Evolutionary conservation across 108 stramenopile species (phyloP).

Genomic region (Nitzschia putrida): DNA sequence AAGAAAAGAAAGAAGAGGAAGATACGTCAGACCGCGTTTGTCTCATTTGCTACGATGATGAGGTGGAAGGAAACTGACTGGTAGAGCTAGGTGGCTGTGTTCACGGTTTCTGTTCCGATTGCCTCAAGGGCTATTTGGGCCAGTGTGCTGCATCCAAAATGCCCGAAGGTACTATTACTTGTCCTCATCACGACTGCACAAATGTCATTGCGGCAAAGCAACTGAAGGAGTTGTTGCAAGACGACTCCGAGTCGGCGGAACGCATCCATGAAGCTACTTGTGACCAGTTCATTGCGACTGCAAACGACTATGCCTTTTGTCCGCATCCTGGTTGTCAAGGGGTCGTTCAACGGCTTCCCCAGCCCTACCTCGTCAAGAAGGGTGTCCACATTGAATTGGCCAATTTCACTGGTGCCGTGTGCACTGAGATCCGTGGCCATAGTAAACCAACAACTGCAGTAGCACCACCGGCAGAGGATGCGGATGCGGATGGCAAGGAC

Average conservation of each 20-base stretch:
- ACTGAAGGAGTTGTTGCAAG: constrained; percentile 23
- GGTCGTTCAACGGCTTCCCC: constrained; percentile 34
- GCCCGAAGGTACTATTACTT: constrained; percentile 23
- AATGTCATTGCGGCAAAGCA: constrained; percentile 14
- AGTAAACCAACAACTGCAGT: background rate
- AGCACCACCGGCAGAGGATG: background rate
- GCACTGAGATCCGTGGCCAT: constrained; percentile 26
- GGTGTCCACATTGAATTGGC: constrained; percentile 27
- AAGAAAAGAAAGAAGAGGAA: background rate
- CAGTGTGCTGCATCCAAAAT: constrained; percentile 37
- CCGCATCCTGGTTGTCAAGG: constrained; percentile 53
- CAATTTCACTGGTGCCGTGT: constrained; percentile 46
- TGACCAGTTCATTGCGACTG: constrained; percentile 40
- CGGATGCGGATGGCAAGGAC: background rate
- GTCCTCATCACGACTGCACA: constrained; percentile 54
- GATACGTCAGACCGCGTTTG: constrained; percentile 18
- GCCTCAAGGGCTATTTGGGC: constrained; percentile 42
- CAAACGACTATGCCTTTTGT: constrained; percentile 49
- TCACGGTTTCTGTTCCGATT: constrained; percentile 53
- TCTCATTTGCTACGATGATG: constrained; percentile 52
- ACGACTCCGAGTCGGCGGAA: constrained; percentile 18
- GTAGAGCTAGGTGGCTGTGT: constrained; percentile 28
- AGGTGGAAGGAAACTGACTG: constrained; percentile 33
- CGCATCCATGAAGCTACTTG: constrained; percentile 36
- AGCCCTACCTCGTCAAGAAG: constrained; percentile 13